Evolutionary conservation across 306 rosid species (phyloP), one percentile per base, ranked within the genome.

Genomic region (Rosa lucieae): DNA sequence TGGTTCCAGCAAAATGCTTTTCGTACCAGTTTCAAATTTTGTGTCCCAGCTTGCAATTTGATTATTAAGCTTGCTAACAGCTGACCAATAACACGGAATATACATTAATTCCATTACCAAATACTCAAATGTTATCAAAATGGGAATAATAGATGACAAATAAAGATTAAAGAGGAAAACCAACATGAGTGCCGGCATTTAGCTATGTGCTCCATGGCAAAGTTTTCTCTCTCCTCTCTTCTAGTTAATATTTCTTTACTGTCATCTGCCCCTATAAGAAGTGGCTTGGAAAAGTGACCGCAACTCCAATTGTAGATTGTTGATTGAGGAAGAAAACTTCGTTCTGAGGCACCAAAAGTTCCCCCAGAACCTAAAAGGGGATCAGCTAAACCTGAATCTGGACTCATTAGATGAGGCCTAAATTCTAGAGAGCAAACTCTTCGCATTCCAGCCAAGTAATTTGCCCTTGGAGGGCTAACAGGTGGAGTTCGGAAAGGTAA

Each of bases 401-500:
- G 94, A 83, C 80, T 88, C 93, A 93, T 88, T 73, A 88, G 73
- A 82, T 91, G 97, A 77, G 98, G 99, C 83, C 99, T 87, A 78
- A 96, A 91, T 84, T 96, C 99, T 80, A 93, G 86, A 1, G 98
- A 96, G 83, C 85, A 91, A 61, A 96, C 99, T 85, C 99, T 93
- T 32, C 99, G 96, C 85, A 95, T 91, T 86, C 97, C 94, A 29
- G 97, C 77, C 63, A 96, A 83, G 81, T 90, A 91, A 84, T 85
- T 93, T 73, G 93, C 81, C 75, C 96, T 90, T 76, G 99, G 98
- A 86, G 99, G 99, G 78, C 99, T 96, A 76, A 96, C 99, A 66
- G 98, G 99, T 78, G 99, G 98, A 75, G 99, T 96, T 87, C 97
- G 97, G 79, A 93, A 95, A 59, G 99, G 92, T 83, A 89, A 79